phyloP scores from a whole-genome alignment of 2,329 filamentous ascomycete genomes.

The Rasamsonia emersonii region DNA sequence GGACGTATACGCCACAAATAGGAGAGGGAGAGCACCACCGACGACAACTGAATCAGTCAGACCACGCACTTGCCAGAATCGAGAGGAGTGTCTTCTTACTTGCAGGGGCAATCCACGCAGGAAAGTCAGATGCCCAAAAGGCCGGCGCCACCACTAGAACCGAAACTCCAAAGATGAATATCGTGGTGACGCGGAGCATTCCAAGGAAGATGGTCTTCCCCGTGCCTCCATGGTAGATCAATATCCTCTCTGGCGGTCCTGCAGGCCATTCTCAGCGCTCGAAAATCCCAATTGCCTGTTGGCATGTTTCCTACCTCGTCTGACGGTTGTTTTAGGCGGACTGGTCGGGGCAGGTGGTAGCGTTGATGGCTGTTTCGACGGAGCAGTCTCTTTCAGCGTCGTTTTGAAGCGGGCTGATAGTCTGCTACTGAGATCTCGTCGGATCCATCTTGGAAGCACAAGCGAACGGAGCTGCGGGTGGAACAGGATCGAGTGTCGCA shows the following conservation, averaged over 20 bases:
- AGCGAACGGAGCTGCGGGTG: conserved; percentile 21
- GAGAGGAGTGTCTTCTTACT: conserved; percentile 22
- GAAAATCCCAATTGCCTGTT: neutral
- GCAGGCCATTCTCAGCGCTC: conserved; percentile 5
- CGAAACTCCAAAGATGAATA: conserved; percentile 62
- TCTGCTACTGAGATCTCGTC: conserved; percentile 17
- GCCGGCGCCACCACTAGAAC: conserved; percentile 54
- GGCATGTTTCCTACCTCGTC: conserved; percentile 19
- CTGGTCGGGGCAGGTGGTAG: conserved; percentile 10
- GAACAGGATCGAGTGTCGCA: conserved; percentile 20
- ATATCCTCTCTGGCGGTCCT: conserved; percentile 39
- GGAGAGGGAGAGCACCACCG: conserved; percentile 56
- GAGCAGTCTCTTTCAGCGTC: conserved; percentile 16
- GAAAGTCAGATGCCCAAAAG: conserved; percentile 40
- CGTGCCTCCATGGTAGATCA: conserved; percentile 69
- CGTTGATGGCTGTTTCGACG: conserved; percentile 8
- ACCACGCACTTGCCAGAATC: too few species aligned
- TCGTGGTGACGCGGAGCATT: conserved; percentile 60
- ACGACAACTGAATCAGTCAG: conserved; percentile 42
- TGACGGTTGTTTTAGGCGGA: conserved; percentile 17
- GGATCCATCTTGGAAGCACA: conserved; percentile 16
- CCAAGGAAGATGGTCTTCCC: conserved; percentile 59
- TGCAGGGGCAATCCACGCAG: conserved; percentile 34
- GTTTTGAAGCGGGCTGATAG: conserved; percentile 22
- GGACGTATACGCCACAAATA: conserved; percentile 56